Base-by-base conservation (phyloP, 352 stramenopile genomes). In the Phytophthora fragariae region DNA sequence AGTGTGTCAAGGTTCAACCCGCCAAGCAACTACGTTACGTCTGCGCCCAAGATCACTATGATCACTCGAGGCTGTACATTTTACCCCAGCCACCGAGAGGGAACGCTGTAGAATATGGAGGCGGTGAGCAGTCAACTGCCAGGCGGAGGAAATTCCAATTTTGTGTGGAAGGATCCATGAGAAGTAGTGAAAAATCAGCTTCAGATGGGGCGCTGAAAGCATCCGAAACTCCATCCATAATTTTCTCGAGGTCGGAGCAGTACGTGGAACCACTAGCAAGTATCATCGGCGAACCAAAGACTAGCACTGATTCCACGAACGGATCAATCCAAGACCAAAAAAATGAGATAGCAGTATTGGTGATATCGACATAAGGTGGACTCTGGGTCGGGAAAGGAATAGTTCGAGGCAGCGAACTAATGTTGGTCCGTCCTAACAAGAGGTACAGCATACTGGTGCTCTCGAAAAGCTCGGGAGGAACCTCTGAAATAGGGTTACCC, bases 291-390 rank as follows among this genome's bases (percentile, higher is more conserved):
- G 47, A 52, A 15, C 47, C 47, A 14, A 64, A 19, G 5, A 29
- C 46, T 11, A 67, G 12, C 59, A 60, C 73, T 4, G 24, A n/a
- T 49, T 77, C 47, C 5, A 73, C 58, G 12, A 73, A 58, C 0
- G 57, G 65, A 3, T 77, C 70, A 8, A 77, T 69, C 70, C 70
- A 77, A 11, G 70, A 73, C 70, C 65, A 70, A 33, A 73, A 77
- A 8, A 58, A 70, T 0, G 58, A 58, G 47, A 77, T 47, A 5
- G 31, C 8, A 0, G 70, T 77, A n/a, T 70, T 39, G 57, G 41
- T 37, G 10, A 77, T 7, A 12, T 77, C 65, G 8, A 76, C 12
- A 53, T 64, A 61, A 5, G 44, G 54, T 1, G 58, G 17, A 5
- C 31, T 57, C 9, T 11, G 44, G 2, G 35, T 53, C 33, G 47